A percentile compares a stretch with the other conserved stretches of the same genome.
Evolutionary conservation across 148 eudicot genomes (phyloP).

Genomic region (Euryodendron excelsum): DNA sequence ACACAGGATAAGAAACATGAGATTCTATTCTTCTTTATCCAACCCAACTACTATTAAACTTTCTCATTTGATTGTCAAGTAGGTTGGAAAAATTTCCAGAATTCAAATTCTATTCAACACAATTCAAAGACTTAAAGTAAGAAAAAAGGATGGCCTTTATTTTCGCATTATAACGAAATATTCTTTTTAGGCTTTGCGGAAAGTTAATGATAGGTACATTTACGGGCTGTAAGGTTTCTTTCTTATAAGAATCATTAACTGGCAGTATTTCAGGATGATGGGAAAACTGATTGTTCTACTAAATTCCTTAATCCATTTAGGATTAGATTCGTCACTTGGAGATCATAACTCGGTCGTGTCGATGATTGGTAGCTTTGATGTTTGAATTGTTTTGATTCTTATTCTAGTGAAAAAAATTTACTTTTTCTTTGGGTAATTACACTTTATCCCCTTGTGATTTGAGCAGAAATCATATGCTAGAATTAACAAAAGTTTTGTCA

Average conservation of each 20-base stretch:
- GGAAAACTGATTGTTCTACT: slow-evolving; percentile 10
- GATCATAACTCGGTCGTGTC: background rate
- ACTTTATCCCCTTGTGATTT: too few species aligned
- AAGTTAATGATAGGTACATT: slow-evolving; percentile 44
- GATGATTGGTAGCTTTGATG: slow-evolving; percentile 13
- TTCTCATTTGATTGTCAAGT: slow-evolving; percentile 26
- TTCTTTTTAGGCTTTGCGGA: slow-evolving; percentile 44
- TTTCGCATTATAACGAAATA: slow-evolving; percentile 39
- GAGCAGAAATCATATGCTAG: too few species aligned
- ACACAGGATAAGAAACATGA: slow-evolving; percentile 29
- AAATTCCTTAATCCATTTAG: slow-evolving; percentile 15
- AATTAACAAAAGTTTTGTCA: too few species aligned
- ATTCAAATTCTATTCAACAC: slow-evolving; percentile 24
- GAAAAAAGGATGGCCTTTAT: slow-evolving; percentile 21
- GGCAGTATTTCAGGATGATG: slow-evolving; percentile 4
- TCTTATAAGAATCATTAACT: slow-evolving; percentile 30
- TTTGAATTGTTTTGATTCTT: slow-evolving; percentile 17
- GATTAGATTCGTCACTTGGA: too few species aligned
- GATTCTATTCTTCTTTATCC: slow-evolving; percentile 54
- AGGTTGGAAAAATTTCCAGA: slow-evolving; percentile 8
- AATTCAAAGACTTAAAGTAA: slow-evolving; percentile 8
- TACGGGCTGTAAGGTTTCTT: slow-evolving; percentile 41
- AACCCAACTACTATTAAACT: slow-evolving; percentile 11
- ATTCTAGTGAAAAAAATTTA: too few species aligned
- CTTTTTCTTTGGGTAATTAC: too few species aligned